Conservation (phyloP, 179 eudicot species). For the Spinacia oleracea region DNA sequence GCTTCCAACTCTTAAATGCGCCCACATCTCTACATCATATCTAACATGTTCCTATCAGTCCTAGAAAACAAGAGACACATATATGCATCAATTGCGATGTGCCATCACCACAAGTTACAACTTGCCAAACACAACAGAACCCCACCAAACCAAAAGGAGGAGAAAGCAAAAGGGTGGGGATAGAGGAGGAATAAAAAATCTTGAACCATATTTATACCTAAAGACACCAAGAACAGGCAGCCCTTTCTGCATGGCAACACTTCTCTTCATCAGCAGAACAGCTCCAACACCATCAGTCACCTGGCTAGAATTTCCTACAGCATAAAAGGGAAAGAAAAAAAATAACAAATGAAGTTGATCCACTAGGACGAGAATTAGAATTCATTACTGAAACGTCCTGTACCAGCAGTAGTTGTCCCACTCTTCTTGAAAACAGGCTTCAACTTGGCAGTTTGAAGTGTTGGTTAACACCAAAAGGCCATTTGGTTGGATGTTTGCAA, state of each 20-base stretch:
- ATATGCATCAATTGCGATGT: background rate
- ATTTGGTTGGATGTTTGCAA: conserved; percentile 25
- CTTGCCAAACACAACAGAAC: background rate
- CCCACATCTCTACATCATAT: background rate
- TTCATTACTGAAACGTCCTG: background rate
- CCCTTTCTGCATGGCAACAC: conserved; percentile 78
- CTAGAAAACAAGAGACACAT: background rate
- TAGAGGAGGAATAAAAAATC: background rate
- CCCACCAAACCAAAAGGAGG: background rate
- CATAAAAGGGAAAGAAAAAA: background rate
- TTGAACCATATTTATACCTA: conserved; percentile 46
- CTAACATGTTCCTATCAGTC: background rate
- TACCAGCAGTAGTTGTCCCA: conserved; percentile 98
- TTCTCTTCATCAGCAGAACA: conserved; percentile 93
- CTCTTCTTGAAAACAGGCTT: conserved; percentile 90
- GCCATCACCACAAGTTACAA: background rate
- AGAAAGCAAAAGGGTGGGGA: background rate
- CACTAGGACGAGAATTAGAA: background rate
- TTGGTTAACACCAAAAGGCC: conserved; percentile 38
- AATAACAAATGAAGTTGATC: background rate
- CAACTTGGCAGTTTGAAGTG: conserved; percentile 52
- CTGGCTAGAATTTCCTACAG: conserved; percentile 85
- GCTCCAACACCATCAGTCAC: conserved; percentile 99
- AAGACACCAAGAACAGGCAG: conserved; percentile 90
- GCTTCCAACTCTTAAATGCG: background rate